Evolutionary conservation across 192 early-diverging fungal species (phyloP), one percentile per base, ranked within the genome.

Genomic region (Pecoramyces ruminantium): DNA sequence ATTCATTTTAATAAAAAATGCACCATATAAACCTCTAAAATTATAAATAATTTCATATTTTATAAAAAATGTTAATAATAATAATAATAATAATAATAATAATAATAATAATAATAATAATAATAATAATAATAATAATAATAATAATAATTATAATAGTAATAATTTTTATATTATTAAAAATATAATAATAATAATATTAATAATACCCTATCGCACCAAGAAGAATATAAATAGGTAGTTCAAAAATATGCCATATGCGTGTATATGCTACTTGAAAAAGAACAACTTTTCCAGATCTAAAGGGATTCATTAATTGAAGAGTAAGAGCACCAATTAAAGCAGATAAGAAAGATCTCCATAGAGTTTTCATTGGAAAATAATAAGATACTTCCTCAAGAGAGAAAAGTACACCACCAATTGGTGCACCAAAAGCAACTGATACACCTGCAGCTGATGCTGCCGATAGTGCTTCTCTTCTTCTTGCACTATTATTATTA

Each of bases 391-490:
- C 86, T 81, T 87, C 87, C 80, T 98, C 97, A 28, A 98, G 86
- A 30, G 94, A 93, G 82, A 97, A 97, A 79, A 98, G 86, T 18
- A 98, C 96, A 8, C 96, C 97, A 42, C 97, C 97, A 81, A 98
- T 96, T 0, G 97, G 97, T 2, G 96, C 94, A 29, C 96, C 97
- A 86, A 98, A 98, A 0, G 97, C 97, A 28, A 96, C 95, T 29
- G 94, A 92, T 14, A 98, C 93, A 58, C 97, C 97, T 5, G 96
- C 94, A 15, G 96, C 95, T 4, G 95, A 92, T 0, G 95, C 90
- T 16, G 96, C 97, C 4, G 95, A 96, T 79, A 98, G 84, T 77
- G 98, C 95, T 85, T 98, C 97, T 77, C 97, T 90, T 79, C 93
- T 93, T 81, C 96, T 95, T 51, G 93, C 95, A 88, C 30, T n/a